Conservation (phyloP, 1,284 basidiomycete species). For the Cryptococcus neoformans region DNA sequence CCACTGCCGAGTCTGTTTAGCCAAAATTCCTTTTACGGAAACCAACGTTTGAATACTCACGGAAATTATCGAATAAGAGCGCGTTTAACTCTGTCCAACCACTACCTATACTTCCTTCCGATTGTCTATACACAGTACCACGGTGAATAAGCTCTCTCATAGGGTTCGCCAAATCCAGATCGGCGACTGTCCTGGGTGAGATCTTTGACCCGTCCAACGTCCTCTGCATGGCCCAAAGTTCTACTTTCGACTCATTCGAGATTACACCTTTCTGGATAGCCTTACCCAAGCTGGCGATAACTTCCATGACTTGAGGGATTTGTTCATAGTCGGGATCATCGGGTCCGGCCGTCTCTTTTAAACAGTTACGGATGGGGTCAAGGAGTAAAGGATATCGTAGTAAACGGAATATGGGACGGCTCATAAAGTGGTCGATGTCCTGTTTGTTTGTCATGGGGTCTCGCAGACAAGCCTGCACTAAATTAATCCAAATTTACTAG, state of each 20-base stretch:
- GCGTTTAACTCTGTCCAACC: constrained; percentile 84
- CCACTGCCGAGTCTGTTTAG: constrained; percentile 57
- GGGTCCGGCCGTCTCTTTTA: constrained; percentile 57
- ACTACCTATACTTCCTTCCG: constrained; percentile 75
- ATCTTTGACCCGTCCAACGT: constrained; percentile 60
- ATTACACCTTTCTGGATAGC: constrained; percentile 79
- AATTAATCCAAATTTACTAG: too few species aligned
- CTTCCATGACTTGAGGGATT: constrained; percentile 77
- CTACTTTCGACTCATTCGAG: constrained; percentile 79
- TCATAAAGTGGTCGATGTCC: constrained; percentile 84
- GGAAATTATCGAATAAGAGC: constrained; percentile 87
- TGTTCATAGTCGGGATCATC: constrained; percentile 73
- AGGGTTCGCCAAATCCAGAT: constrained; percentile 81
- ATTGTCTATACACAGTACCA: constrained; percentile 75
- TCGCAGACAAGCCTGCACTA: constrained; percentile 22
- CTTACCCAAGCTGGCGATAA: constrained; percentile 78
- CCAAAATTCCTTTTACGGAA: not conserved
- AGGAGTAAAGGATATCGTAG: constrained; percentile 85
- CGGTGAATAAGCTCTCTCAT: constrained; percentile 77
- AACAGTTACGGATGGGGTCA: constrained; percentile 64
- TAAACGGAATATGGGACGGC: constrained; percentile 81
- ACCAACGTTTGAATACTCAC: constrained; percentile 54
- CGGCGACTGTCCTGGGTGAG: constrained; percentile 67
- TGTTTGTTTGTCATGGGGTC: constrained; percentile 56
- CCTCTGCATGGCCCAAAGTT: constrained; percentile 78